Base-by-base conservation (phyloP, 140 eudicot genomes). In the Bidens hawaiensis region DNA sequence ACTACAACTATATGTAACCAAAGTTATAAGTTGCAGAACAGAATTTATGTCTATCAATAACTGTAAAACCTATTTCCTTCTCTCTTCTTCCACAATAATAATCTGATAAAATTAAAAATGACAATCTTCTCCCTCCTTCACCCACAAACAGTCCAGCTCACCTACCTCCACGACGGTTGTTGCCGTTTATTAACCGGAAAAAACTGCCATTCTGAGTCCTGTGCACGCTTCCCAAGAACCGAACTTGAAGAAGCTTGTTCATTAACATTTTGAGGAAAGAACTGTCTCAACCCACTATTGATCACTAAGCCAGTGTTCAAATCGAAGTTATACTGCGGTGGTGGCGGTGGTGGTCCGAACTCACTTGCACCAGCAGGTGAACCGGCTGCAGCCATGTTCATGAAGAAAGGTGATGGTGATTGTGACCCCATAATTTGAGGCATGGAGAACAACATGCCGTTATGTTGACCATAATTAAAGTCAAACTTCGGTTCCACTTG, bases 271-370 rank as follows among this genome's bases (percentile, higher is more conserved):
- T 67, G 68, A 65, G 66, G 70, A 6, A 82, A 64, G 46, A 84
- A 70, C 79, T 69, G 82, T 52, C 85, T 66, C 13, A 78, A n/a
- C n/a, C 59, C 71, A 3, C 75, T 78, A 3, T 85, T 84, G 8
- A 60, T 25, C 28, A 54, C 7, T 34, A 60, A 56, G 12, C 91
- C 95, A 1, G 64, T 62, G 65, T 63, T 71, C 49, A 62, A 18
- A 63, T 89, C 85, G n/a, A 82, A 69, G 64, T 56, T 72, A 57
- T 74, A 72, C 22, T 75, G 71, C 1, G 69, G 42, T 6, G 19
- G 49, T 4, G 49, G 47, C 6, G 73, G 71, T 1, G 68, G 36
- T 8, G 55, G 67, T 18, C 34, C 70, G 13, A 21, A 5, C n/a
- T n/a, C 27, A 21, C 30, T 28, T 28, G 34, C 34, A 28, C 34